Conservation (phyloP, 257 asterid genomes). For the Sherardia arvensis region DNA sequence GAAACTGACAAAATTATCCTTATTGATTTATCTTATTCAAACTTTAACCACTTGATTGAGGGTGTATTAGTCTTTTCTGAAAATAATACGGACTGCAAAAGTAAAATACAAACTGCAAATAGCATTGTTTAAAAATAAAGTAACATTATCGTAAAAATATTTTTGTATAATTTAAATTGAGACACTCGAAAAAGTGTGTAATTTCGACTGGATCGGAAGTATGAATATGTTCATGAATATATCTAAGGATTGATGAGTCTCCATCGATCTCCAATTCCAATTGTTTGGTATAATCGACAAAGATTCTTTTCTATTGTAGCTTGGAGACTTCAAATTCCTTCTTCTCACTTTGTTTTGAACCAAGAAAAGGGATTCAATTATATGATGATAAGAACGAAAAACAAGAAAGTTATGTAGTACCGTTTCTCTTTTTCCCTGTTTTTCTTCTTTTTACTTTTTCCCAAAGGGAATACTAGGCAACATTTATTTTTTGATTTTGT, state of each 20-base stretch:
- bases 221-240: neutral
- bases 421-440: neutral
- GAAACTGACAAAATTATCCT: too few species aligned
- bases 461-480: neutral
- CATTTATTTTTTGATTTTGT: too few species aligned
- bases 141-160: too few species aligned
- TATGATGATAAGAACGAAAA: neutral
- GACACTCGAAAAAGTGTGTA: too few species aligned
- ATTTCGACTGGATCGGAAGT: too few species aligned
- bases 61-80: too few species aligned
- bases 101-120: too few species aligned
- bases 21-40: too few species aligned
- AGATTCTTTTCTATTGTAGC: neutral
- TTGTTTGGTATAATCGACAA: conserved; percentile 9
- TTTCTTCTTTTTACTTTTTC: neutral
- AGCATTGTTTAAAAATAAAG: too few species aligned
- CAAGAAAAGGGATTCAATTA: conserved; percentile 1
- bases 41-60: too few species aligned
- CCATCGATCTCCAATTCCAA: conserved; percentile 5
- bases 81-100: too few species aligned
- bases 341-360: conserved; percentile 6
- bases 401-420: neutral
- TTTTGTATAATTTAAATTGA: too few species aligned
- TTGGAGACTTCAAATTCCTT: conserved; percentile 6
- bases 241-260: neutral